phyloP scores from a whole-genome alignment of 2,329 filamentous ascomycete species.

The Penicillium sp. region DNA sequence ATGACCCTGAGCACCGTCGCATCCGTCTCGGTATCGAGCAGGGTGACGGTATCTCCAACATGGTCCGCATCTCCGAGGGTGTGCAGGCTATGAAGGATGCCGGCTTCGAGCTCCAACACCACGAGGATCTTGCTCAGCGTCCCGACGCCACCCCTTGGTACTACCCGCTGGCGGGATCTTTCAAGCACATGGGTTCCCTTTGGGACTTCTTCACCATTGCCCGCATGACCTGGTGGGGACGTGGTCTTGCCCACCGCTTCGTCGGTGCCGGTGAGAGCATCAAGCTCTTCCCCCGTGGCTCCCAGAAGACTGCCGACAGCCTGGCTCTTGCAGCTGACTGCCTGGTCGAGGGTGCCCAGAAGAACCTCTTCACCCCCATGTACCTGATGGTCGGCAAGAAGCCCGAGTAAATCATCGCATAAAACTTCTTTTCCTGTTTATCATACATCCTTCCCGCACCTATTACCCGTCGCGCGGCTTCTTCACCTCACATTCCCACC shows the following conservation, averaged over 20 bases:
- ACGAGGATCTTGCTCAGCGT: slow-evolving; percentile 83
- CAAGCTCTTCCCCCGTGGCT: slow-evolving; percentile 75
- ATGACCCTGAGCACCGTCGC: slow-evolving; percentile 80
- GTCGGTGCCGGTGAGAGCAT: slow-evolving; percentile 75
- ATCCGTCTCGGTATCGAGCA: slow-evolving; percentile 94
- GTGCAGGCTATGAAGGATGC: slow-evolving; percentile 80
- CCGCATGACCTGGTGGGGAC: slow-evolving; percentile 85
- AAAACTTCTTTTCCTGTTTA: slow-evolving; percentile 7
- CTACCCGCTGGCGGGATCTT: slow-evolving; percentile 83
- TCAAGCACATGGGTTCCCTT: slow-evolving; percentile 77
- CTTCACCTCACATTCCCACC: slow-evolving; percentile 8
- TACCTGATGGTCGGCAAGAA: slow-evolving; percentile 95
- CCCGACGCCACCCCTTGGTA: slow-evolving; percentile 84
- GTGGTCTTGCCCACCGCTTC: slow-evolving; percentile 72
- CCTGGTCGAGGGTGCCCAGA: slow-evolving; percentile 79
- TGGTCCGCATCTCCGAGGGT: slow-evolving; percentile 84
- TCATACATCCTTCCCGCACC: slow-evolving; percentile 2
- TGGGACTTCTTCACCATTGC: slow-evolving; percentile 80
- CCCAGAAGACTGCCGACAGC: slow-evolving; percentile 92
- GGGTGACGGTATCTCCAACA: slow-evolving; percentile 95
- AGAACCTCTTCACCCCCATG: slow-evolving; percentile 98
- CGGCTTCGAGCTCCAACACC: slow-evolving; percentile 78
- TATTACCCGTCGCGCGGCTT: slow-evolving; percentile 10
- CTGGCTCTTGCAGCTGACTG: slow-evolving; percentile 79
- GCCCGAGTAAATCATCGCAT: slow-evolving; percentile 52